Evolutionary conservation across 2,329 filamentous ascomycete genomes (phyloP).

Genomic region (Phialophora verrucosa): DNA sequence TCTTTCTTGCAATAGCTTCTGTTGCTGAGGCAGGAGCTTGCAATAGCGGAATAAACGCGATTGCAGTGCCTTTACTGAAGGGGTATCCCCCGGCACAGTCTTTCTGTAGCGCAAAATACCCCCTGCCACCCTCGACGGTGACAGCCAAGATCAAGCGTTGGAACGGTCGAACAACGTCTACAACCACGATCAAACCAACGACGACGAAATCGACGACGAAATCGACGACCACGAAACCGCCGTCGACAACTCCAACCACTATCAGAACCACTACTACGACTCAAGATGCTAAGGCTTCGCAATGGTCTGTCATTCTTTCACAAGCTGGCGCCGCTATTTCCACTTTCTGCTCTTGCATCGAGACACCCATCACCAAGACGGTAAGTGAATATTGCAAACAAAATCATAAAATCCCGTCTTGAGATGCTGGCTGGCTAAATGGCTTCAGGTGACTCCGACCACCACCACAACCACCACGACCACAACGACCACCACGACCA

Average conservation of each 20-base stretch:
- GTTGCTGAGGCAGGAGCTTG: conserved; percentile 8
- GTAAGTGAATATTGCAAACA: not conserved
- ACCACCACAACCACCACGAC: not conserved
- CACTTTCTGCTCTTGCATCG: conserved; percentile 10
- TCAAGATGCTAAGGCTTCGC: conserved; percentile 3
- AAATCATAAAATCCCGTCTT: not conserved
- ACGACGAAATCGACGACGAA: not conserved
- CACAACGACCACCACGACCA: not conserved
- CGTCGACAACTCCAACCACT: not conserved
- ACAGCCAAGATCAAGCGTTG: not conserved
- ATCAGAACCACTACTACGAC: conserved; percentile 1
- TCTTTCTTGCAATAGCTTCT: not conserved
- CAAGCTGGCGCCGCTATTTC: conserved; percentile 5
- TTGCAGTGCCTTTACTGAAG: conserved; percentile 7
- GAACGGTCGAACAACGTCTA: conserved; percentile 1
- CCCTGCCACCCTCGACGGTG: not conserved
- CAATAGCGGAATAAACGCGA: conserved; percentile 2
- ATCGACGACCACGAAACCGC: not conserved
- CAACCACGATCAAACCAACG: not conserved
- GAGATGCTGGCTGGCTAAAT: not conserved
- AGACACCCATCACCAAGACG: conserved; percentile 5
- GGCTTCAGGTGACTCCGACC: not conserved
- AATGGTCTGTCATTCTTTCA: conserved; percentile 5
- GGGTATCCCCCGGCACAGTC: conserved; percentile 6
- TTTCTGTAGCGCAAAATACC: conserved; percentile 14